Evolutionary conservation across 148 eudicot genomes (phyloP), one percentile per base, ranked within the genome.

Genomic region (Nepenthes gracilis): DNA sequence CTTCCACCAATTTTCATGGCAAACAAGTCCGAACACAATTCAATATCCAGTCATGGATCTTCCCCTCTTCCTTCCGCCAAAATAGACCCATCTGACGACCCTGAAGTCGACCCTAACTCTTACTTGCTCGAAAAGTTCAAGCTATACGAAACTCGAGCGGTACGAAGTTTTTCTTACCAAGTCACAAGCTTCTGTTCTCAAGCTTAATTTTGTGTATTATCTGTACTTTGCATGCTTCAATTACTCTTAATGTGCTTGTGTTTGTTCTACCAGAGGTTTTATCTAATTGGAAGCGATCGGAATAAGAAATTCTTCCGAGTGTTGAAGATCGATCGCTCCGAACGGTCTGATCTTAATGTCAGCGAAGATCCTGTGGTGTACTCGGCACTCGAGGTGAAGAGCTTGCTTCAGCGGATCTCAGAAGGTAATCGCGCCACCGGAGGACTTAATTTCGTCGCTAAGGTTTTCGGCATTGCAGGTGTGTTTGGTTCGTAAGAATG

Each of bases 301-400:
- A 72, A 86, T 47, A 89, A 86, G 79, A 74, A 70, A 72, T 79
- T 65, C 64, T 89, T 81, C 62, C 80, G 99, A 47, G 99, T 93
- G 13, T 67, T 93, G 68, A 93, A 93, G 74, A 93, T 93, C 35
- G 96, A 89, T 66, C 78, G 97, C 49, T 89, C 85, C 73, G 99
- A 93, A 61, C 81, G 87, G 10, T 86, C 92, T 37, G 99, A 93
- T 36, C 73, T 93, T 43, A 89, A 81, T 54, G 83, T 93, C 14
- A 89, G 90, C 55, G 97, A 93, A 75, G 99, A 93, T 66, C 99
- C 99, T 7, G 97, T 89, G 65, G 97, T 89, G 36, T 93, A 93
- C 70, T 73, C 95, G 13, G 70, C 86, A 7, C 92, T 82, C 54
- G 97, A 89, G 68, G 85, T 89, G 58, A 89, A 93, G 70, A 86